phyloP scores from a whole-genome alignment of 1,284 basidiomycete species.

The Marasmius tenuissimus region DNA sequence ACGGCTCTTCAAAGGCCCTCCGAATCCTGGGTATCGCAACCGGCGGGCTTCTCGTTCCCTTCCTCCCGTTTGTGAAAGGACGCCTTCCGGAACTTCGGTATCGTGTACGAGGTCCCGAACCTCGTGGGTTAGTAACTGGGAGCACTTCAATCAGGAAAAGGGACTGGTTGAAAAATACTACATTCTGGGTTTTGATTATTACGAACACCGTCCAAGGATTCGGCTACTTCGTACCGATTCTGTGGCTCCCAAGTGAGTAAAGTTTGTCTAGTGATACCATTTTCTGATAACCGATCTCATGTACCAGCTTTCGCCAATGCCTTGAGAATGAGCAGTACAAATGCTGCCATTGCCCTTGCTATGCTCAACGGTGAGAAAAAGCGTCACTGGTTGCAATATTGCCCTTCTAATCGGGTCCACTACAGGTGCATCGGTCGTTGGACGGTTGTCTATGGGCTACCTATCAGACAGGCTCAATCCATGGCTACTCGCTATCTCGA shows the following conservation, averaged over 20 bases:
- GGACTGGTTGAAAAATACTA: slow-evolving; percentile 24
- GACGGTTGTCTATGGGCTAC: slow-evolving; percentile 31
- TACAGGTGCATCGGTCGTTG: slow-evolving; percentile 30
- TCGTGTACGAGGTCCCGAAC: slow-evolving; percentile 20
- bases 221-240: slow-evolving; percentile 29
- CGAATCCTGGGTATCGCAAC: slow-evolving; percentile 28
- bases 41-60: slow-evolving; percentile 21
- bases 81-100: slow-evolving; percentile 29
- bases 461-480: slow-evolving; percentile 34
- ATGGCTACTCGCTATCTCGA: slow-evolving; percentile 30
- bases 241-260: slow-evolving; percentile 32
- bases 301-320: slow-evolving; percentile 30
- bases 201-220: slow-evolving; percentile 35
- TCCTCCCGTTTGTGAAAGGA: slow-evolving; percentile 31
- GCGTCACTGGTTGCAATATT: slow-evolving; percentile 2
- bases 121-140: slow-evolving; percentile 7
- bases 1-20: slow-evolving; percentile 25
- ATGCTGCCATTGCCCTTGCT: slow-evolving; percentile 26
- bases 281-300: slow-evolving; percentile 25
- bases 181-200: slow-evolving; percentile 30
- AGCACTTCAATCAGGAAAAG: slow-evolving; percentile 21
- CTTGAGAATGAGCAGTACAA: slow-evolving; percentile 23
- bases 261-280: not conserved
- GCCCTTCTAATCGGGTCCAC: slow-evolving; percentile 1
- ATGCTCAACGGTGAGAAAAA: slow-evolving; percentile 28